A percentile compares a stretch with the other conserved stretches of the same genome.
phyloP scores from a whole-genome alignment of 495 filamentous ascomycete species.

The Aspergillus kassunensis region DNA sequence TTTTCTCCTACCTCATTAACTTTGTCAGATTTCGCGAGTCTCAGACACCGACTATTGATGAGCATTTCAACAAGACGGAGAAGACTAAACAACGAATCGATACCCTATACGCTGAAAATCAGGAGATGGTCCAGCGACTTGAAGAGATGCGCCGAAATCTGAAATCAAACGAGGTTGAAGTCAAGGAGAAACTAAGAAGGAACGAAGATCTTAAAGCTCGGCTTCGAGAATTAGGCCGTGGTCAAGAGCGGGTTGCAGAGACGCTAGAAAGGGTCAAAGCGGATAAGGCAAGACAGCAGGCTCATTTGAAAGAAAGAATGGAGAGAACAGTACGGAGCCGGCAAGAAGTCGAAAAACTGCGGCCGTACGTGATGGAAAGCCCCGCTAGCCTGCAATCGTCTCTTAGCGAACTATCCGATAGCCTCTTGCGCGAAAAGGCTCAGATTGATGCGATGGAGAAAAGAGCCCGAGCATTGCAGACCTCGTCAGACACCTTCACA shows the following conservation, averaged over 20 bases:
- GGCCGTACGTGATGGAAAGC: constrained; percentile 86
- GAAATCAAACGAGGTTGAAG: constrained; percentile 69
- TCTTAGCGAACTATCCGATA: constrained; percentile 76
- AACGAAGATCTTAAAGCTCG: constrained; percentile 81
- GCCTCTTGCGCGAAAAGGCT: constrained; percentile 67
- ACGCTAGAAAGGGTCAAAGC: constrained; percentile 70
- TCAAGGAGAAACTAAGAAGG: constrained; percentile 73
- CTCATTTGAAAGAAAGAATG: constrained; percentile 74
- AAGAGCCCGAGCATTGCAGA: constrained; percentile 83
- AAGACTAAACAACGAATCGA: constrained; percentile 81
- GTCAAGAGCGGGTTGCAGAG: constrained; percentile 73
- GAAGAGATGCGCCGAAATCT: constrained; percentile 74
- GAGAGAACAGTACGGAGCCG: constrained; percentile 52
- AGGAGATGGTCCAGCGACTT: constrained; percentile 75
- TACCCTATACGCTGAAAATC: constrained; percentile 78
- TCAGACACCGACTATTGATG: constrained; percentile 78
- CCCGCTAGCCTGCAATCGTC: constrained; percentile 75
- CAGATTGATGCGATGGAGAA: constrained; percentile 85
- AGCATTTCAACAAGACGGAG: constrained; percentile 88
- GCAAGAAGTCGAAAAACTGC: constrained; percentile 81
- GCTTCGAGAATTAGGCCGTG: constrained; percentile 68
- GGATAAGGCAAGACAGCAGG: constrained; percentile 67
- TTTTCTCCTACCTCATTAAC: constrained; percentile 96
- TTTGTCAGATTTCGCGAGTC: constrained; percentile 95
- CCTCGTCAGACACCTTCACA: constrained; percentile 80